Evolutionary conservation across 768 basidiomycete species (phyloP).

Genomic region (Lactarius trivialis): DNA sequence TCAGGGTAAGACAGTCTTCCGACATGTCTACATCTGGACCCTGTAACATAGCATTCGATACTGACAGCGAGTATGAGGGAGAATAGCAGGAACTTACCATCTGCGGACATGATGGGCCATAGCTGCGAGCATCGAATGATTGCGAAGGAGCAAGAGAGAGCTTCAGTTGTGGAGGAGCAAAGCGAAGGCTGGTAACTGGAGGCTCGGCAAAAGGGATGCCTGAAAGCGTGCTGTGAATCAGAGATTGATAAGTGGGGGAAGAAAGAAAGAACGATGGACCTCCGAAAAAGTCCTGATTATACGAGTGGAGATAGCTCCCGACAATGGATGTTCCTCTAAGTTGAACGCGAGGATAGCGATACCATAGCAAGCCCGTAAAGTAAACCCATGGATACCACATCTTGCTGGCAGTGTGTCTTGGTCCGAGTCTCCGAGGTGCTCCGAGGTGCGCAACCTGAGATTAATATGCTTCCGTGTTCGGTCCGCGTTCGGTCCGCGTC

Average conservation of each 20-base stretch:
- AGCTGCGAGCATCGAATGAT: constrained; percentile 30
- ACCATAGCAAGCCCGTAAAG: neutral
- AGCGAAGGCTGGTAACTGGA: constrained; percentile 28
- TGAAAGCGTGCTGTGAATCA: constrained; percentile 5
- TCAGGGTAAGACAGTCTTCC: constrained; percentile 46
- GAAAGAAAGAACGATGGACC: constrained; percentile 16
- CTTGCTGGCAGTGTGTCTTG: neutral
- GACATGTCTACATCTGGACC: constrained; percentile 23
- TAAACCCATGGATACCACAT: neutral
- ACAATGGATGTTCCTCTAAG: constrained; percentile 26
- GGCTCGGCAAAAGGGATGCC: constrained; percentile 34
- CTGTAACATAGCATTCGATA: neutral
- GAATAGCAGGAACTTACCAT: constrained; percentile 2
- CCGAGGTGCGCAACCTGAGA: too few species aligned
- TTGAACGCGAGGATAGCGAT: constrained; percentile 13
- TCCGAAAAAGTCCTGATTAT: constrained; percentile 30
- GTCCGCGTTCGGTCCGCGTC: neutral
- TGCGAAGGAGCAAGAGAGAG: constrained; percentile 17
- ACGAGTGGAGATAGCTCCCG: constrained; percentile 19
- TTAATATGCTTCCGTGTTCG: too few species aligned
- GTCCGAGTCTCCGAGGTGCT: too few species aligned
- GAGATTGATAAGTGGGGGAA: too few species aligned
- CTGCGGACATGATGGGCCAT: constrained; percentile 30
- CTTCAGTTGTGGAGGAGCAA: constrained; percentile 27
- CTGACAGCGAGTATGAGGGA: neutral